Conservation (phyloP, 768 basidiomycete genomes). For the Psilocybe cubensis region DNA sequence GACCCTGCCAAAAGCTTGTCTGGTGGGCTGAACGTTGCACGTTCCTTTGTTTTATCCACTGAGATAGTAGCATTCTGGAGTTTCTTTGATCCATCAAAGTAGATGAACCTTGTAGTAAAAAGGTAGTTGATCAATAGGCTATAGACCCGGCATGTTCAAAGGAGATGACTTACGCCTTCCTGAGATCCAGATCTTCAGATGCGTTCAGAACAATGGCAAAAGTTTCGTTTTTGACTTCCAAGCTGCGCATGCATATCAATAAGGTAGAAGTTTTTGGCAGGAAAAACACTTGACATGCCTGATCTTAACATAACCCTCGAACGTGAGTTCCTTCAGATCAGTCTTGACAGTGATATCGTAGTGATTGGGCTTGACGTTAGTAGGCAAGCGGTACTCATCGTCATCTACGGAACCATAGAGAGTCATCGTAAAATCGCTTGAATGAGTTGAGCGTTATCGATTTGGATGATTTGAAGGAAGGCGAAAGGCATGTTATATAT, state of each 20-base stretch:
- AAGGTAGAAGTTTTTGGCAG: background rate
- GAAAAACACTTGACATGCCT: conserved; percentile 43
- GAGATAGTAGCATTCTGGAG: conserved; percentile 49
- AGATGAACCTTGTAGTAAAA: conserved; percentile 41
- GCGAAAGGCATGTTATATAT: conserved; percentile 17
- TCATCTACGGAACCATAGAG: conserved; percentile 21
- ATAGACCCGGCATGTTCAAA: background rate
- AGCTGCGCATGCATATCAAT: conserved; percentile 27
- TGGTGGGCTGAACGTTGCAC: conserved; percentile 64
- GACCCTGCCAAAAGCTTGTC: conserved; percentile 64
- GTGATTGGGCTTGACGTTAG: conserved; percentile 68
- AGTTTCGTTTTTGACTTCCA: conserved; percentile 67
- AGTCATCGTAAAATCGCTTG: conserved; percentile 26
- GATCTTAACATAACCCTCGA: conserved; percentile 77
- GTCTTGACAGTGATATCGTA: conserved; percentile 83
- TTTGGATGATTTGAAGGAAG: conserved; percentile 17
- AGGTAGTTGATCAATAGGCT: background rate
- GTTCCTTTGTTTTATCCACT: conserved; percentile 67
- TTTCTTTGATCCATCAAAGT: conserved; percentile 53
- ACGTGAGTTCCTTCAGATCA: conserved; percentile 75
- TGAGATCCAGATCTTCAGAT: conserved; percentile 54
- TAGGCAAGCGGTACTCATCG: conserved; percentile 66
- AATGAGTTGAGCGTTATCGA: conserved; percentile 8
- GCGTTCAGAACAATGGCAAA: conserved; percentile 69
- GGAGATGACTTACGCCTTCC: conserved; percentile 43